Evolutionary conservation across 345 rosid genomes (phyloP), one percentile per base, ranked within the genome.

Genomic region (Abelmoschus esculentus): DNA sequence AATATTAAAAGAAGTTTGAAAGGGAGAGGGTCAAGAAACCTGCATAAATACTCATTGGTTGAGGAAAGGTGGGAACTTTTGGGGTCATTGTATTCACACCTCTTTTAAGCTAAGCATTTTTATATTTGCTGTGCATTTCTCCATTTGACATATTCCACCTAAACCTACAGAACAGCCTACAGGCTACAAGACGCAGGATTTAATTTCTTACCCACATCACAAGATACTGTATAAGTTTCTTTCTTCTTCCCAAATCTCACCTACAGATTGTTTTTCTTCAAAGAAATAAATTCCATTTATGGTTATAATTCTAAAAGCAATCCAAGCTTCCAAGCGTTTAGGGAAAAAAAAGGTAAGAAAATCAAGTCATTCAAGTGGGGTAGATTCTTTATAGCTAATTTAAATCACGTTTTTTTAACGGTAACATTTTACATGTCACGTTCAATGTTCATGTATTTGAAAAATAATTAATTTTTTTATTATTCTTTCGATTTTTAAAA

Each of bases 21-120:
- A 15, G 72, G 72, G n/a, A 53, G 26, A 56, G 42, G 26, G 32
- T 29, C 32, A 29, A 29, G 3, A 29, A 29, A 8, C 66, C 50
- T 38, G n/a, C 50, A 62, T 38, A 18, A 10, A 10, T 62, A 62
- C 66, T 62, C 29, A 62, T 17, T 18, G 53, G 19, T 29, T 0
- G 63, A 29, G 19, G n/a, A 40, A 1, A 36, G 12, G 68, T 11
- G 12, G 55, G 38, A 2, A 7, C 55, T 65, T 26, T 65, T 65
- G 11, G 22, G 44, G 67, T 67, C 63, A 47, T 60, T 52, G 73
- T 12, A 53, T 70, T 76, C 82, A 78, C 80, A 74, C 85, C 42
- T 71, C 76, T 81, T 62, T 53, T 29, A 76, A 72, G 69, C 72
- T 28, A 74, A 78, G 67, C 38, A 50, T 65, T 32, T 29, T 66